Percentiles rank a stretch among this genome's conserved stretches.
Evolutionary conservation across 345 rosid genomes (phyloP).

Genomic region (Mallotus nudiflorus): DNA sequence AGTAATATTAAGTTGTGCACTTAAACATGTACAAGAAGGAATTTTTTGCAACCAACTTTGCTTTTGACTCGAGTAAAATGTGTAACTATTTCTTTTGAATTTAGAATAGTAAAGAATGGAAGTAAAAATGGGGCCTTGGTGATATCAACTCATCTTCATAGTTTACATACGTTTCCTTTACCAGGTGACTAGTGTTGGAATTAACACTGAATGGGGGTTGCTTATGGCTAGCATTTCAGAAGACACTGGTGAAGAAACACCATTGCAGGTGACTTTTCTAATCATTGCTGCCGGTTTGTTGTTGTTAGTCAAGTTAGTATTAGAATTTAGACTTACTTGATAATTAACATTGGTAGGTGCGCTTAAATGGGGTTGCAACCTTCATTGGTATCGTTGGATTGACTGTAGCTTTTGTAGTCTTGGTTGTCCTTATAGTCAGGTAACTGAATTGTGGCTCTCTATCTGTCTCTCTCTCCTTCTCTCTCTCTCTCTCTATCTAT

Average conservation of each 20-base stretch:
- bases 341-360: conserved; percentile 52
- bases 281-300: background rate
- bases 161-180: background rate
- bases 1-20: too few species aligned
- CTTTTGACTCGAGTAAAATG: too few species aligned
- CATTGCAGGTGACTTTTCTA: conserved; percentile 33
- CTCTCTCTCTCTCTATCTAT: background rate
- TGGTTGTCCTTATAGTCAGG: conserved; percentile 81
- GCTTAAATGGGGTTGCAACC: conserved; percentile 97
- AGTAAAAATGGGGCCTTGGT: background rate
- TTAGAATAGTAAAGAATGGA: too few species aligned
- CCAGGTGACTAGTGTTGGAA: conserved; percentile 36
- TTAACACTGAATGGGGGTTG: conserved; percentile 40
- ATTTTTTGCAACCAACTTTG: too few species aligned
- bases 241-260: conserved; percentile 44
- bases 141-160: background rate
- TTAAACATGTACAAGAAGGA: too few species aligned
- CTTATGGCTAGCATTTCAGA: conserved; percentile 43
- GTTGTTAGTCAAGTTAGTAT: conserved; percentile 6
- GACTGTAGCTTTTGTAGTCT: conserved; percentile 74
- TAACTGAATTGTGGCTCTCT: too few species aligned
- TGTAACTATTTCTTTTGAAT: background rate
- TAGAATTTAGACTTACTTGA: conserved; percentile 3
- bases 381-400: conserved; percentile 94
- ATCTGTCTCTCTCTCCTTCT: background rate